Evolutionary conservation across 306 rosid genomes (phyloP).

Genomic region (Prunus mongolica): DNA sequence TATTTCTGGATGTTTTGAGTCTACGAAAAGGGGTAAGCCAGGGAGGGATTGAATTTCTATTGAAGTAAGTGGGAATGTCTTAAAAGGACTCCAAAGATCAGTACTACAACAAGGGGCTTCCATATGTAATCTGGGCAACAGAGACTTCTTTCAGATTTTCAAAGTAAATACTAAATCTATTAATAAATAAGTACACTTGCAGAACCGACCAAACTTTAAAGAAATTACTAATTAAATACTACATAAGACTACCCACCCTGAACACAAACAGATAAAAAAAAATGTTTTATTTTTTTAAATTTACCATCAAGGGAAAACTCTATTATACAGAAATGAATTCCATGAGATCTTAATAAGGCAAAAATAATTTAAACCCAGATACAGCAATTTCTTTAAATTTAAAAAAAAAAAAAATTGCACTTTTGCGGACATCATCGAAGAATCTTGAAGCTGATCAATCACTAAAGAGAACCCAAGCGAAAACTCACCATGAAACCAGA

Average conservation of each 20-base stretch:
- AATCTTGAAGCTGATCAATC: background rate
- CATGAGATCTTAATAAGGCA: slow-evolving; percentile 9
- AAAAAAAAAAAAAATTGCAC: background rate
- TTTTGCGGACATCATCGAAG: background rate
- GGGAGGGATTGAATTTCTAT: background rate
- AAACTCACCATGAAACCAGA: background rate
- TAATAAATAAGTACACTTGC: background rate
- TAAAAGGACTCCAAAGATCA: background rate
- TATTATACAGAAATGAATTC: background rate
- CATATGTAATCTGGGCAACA: background rate
- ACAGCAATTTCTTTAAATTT: background rate
- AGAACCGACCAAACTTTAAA: background rate
- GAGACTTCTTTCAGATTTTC: background rate
- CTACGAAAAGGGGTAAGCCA: background rate
- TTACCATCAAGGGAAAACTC: background rate
- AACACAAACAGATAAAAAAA: background rate
- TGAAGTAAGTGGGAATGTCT: background rate
- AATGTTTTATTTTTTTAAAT: background rate
- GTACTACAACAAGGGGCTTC: background rate
- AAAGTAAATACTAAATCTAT: background rate
- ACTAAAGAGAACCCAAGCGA: background rate
- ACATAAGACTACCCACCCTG: background rate
- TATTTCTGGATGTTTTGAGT: background rate
- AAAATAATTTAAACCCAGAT: background rate
- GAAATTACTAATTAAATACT: background rate